Base-by-base conservation (phyloP, 2,329 filamentous ascomycete genomes). In the Colletotrichum tropicale region DNA sequence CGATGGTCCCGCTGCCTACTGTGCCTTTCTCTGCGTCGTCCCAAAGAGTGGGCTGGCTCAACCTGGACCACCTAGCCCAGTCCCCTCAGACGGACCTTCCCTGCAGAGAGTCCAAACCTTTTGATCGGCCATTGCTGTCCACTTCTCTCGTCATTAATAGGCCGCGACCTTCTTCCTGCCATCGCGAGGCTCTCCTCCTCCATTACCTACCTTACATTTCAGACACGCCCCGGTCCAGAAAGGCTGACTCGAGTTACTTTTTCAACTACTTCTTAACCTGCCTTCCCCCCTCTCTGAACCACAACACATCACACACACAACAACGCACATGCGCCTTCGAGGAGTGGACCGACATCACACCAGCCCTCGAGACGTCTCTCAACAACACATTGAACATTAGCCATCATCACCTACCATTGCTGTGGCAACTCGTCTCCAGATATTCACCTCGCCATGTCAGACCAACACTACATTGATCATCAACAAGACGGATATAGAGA, bases 141-240 rank as follows among this genome's bases (percentile, higher is more conserved):
- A 76, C 66, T 67, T 75, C 36, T 18, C 70, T 75, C 66, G 66
- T 75, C 74, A 74, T 75, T 75, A 76, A 75, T 75, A 76, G 74
- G 71, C 74, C 74, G 60, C 52, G 74, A 38, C 71, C 74, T 38
- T 76, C 74, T 75, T 36, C 73, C 26, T 43, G 24, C 55, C 38
- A 32, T 75, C 66, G 66, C 71, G 71, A 76, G 74, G 74, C 74
- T 75, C 66, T 76, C 70, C 60, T 56, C 71, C 52, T 43, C 61
- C 66, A 62, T 61, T 65, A 32, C 60, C 52, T 43, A 43, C 60
- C 61, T 61, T 65, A 38, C 65, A 76, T 61, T 74, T 75, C 71
- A 81, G 79, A 81, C 78, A 76, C 70, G 78, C 77, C 81, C 75
- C 74, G 75, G 77, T 80, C 78, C 81, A 71, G 76, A 79, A 77